Conservation (phyloP, 2,329 filamentous ascomycete genomes). For the Fusarium sp. region DNA sequence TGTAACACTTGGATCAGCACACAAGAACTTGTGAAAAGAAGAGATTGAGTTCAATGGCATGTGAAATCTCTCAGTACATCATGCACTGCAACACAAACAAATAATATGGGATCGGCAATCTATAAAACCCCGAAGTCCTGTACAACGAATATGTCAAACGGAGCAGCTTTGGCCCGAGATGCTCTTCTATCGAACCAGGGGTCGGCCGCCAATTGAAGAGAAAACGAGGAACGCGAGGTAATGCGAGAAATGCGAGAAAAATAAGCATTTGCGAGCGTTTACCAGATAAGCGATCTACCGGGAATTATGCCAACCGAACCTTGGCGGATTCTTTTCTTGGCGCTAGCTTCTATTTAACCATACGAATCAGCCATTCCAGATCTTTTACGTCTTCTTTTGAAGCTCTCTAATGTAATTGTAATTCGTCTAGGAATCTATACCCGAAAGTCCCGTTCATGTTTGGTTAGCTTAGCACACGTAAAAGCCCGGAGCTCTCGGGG, state of each 20-base stretch:
- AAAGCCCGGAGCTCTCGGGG: not conserved
- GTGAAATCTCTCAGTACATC: not conserved
- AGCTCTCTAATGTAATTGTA: not conserved
- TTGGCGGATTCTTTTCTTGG: constrained; percentile 7
- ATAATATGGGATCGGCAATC: constrained; percentile 18
- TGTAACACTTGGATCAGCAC: not conserved
- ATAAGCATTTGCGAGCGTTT: constrained; percentile 14
- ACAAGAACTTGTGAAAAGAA: not conserved
- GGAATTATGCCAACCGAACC: constrained; percentile 21
- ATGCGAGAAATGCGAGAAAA: constrained; percentile 24
- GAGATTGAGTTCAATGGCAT: not conserved
- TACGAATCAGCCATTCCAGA: constrained; percentile 1
- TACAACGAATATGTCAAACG: constrained; percentile 4
- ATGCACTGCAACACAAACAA: not conserved
- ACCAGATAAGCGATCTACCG: constrained; percentile 25
- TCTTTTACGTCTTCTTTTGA: not conserved
- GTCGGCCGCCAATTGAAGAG: constrained; percentile 34
- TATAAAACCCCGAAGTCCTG: constrained; percentile 21
- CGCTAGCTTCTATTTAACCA: constrained; percentile 19
- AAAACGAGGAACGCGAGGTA: not conserved
- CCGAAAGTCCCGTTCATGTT: not conserved
- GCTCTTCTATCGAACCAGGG: constrained; percentile 16
- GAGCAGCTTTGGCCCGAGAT: constrained; percentile 19
- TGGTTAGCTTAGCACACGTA: not conserved
- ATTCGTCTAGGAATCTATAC: not conserved